Conservation (phyloP, 2,329 filamentous ascomycete species). For the Allantophomopsis lycopodina region DNA sequence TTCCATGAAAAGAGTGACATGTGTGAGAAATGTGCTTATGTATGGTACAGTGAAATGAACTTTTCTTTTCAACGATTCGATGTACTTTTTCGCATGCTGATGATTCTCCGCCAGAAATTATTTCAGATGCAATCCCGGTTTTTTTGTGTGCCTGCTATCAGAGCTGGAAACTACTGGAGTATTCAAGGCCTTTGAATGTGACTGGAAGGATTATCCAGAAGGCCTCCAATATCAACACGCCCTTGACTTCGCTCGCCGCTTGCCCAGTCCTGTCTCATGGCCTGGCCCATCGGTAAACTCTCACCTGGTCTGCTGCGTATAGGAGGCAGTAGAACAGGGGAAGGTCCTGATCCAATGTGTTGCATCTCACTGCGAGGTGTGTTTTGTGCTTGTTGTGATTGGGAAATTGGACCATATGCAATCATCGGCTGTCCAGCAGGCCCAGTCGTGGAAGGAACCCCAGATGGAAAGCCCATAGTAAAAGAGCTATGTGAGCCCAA, state of each 20-base stretch:
- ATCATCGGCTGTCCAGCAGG: conserved; percentile 22
- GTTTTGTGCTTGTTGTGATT: conserved; percentile 25
- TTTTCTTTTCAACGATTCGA: too few species aligned
- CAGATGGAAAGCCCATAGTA: too few species aligned
- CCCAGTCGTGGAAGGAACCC: conserved; percentile 3
- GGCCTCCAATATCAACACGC: conserved; percentile 45
- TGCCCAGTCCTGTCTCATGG: too few species aligned
- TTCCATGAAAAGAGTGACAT: too few species aligned
- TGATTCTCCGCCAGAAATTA: too few species aligned
- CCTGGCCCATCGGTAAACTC: conserved; percentile 16
- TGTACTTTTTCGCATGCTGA: too few species aligned
- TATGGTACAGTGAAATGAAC: too few species aligned
- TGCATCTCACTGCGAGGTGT: conserved; percentile 37
- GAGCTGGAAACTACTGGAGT: too few species aligned
- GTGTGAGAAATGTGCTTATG: too few species aligned
- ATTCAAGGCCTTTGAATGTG: conserved; percentile 3
- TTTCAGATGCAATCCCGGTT: too few species aligned
- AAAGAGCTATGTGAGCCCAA: too few species aligned
- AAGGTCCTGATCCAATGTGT: conserved; percentile 14
- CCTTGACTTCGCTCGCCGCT: conserved; percentile 33
- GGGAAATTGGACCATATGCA: conserved; percentile 21
- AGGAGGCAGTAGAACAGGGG: conserved; percentile 24
- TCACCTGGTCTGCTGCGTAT: conserved; percentile 22
- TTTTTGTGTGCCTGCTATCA: too few species aligned
- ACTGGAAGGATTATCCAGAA: conserved; percentile 42